Percentiles rank a stretch among this genome's conserved stretches.
Evolutionary conservation across 176 grass and related monocot genomes (phyloP).

Genomic region (Bromus sterilis): DNA sequence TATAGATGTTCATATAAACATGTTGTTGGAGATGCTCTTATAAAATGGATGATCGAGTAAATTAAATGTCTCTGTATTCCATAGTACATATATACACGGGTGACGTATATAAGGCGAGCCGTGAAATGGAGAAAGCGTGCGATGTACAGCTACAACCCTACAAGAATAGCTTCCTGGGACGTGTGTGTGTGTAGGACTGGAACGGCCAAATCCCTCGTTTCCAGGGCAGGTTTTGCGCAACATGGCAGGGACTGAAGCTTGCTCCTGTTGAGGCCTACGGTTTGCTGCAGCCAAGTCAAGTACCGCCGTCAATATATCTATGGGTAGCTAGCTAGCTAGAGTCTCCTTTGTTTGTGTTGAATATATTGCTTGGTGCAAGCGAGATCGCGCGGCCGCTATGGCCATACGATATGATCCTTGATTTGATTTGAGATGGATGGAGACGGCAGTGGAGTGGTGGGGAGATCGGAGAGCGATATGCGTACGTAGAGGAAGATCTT

Average conservation of each 20-base stretch:
- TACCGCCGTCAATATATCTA: neutral
- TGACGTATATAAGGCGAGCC: too few relatives aligned
- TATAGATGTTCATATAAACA: too few relatives aligned
- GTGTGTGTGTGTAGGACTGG: neutral
- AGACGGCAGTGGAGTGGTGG: neutral
- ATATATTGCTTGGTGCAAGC: neutral
- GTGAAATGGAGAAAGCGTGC: neutral
- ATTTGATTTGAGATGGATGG: neutral
- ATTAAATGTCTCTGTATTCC: too few relatives aligned
- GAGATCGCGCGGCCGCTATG: neutral
- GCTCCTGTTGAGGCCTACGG: neutral
- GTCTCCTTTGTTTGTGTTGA: neutral
- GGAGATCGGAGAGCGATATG: neutral
- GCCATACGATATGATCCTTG: neutral
- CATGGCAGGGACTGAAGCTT: neutral
- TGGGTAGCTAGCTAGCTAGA: neutral
- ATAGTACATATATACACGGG: too few relatives aligned
- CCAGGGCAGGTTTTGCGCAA: constrained; percentile 24
- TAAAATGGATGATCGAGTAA: too few relatives aligned
- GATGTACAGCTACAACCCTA: neutral
- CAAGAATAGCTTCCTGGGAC: neutral
- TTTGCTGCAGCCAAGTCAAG: neutral
- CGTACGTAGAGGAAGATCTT: neutral
- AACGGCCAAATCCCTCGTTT: constrained; percentile 26
- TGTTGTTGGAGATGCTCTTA: too few relatives aligned